Evolutionary conservation across 805 yeast species (phyloP), one percentile per base, ranked within the genome.

Genomic region (Cyberlindnera mississippiensis): DNA sequence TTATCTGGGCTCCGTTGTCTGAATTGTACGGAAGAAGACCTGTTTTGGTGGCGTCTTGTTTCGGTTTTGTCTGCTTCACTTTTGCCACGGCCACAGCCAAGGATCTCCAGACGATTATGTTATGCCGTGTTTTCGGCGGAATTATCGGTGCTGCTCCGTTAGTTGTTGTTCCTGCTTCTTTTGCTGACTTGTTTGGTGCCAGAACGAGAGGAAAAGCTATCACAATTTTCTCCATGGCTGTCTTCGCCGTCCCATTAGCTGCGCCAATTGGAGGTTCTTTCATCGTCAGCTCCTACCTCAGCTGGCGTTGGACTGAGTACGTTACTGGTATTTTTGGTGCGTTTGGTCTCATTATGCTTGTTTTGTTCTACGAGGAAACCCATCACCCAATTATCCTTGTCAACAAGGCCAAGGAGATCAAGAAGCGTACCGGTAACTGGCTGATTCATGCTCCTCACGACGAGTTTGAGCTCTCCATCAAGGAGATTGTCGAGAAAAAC

Each of bases 1-100:
- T 90, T 38, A 56, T 87, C 28, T 90, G 93, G 88, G 96, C 93
- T 19, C 96, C 96, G 4, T 60, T 85, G 28, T 82, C 91, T n/a
- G 95, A 85, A 60, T 55, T 82, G 28, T 81, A 72, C 51, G 93
- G 95, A 41, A 75, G 96, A 62, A 75, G 76, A 59, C 62, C 73
- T 14, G 80, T 85, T 13, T 54, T 85, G 41, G 49, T 83, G 2
- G 48, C 78, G 3, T 76, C 89, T 5, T 61, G 73, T 4, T 66
- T 85, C 32, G 75, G 82, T 1, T 75, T 76, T 56, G 66, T 73
- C 16, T 53, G 75, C 35, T 85, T 87, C 63, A 71, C 72, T 35
- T 84, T 83, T 57, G 95, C 85, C 3, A 76, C 75, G 27, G 96
- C 93, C 1, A 71, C 84, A n/a, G 85, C 87, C 20, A 73, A 85